Percentiles rank a stretch among this genome's conserved stretches.
These are phyloP conservation scores for Arthrobotrys sphaeroides DNA, from an alignment of 2,329 filamentous ascomycete genomes.

Conservation along the genomic window DNA sequence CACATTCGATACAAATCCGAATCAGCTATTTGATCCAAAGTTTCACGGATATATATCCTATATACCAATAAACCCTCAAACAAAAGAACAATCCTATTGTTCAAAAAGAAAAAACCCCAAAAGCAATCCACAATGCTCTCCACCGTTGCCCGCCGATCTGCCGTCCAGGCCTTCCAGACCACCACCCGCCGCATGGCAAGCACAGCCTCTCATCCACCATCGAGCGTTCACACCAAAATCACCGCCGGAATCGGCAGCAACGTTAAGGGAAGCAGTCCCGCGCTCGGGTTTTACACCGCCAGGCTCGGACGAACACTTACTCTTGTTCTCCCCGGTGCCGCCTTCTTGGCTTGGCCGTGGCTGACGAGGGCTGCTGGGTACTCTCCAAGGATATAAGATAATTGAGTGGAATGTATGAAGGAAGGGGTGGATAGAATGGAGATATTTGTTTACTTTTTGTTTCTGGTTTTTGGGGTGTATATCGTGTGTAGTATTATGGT, in stretches of 20 bases:
- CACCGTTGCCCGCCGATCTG: slow-evolving; percentile 35
- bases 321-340: slow-evolving; percentile 35
- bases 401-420: neutral
- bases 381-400: slow-evolving; percentile 25
- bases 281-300: slow-evolving; percentile 35
- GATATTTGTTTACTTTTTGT: neutral
- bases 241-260: slow-evolving; percentile 20
- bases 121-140: slow-evolving; percentile 33
- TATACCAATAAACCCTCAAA: too few species aligned
- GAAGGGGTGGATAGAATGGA: neutral
- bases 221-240: slow-evolving; percentile 40
- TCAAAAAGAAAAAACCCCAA: neutral
- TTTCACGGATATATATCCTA: slow-evolving; percentile 19
- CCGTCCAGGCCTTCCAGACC: slow-evolving; percentile 29
- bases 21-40: neutral
- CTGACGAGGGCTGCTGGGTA: slow-evolving; percentile 40
- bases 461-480: neutral
- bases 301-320: slow-evolving; percentile 37
- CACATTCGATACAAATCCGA: neutral
- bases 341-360: slow-evolving; percentile 43
- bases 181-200: slow-evolving; percentile 40
- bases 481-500: neutral
- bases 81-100: neutral
- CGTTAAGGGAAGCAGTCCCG: slow-evolving; percentile 12
- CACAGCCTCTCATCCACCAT: slow-evolving; percentile 29